These are phyloP conservation scores for Colletotrichum sp. DNA, from an alignment of 2,329 filamentous ascomycete species.

Conservation along the genomic window DNA sequence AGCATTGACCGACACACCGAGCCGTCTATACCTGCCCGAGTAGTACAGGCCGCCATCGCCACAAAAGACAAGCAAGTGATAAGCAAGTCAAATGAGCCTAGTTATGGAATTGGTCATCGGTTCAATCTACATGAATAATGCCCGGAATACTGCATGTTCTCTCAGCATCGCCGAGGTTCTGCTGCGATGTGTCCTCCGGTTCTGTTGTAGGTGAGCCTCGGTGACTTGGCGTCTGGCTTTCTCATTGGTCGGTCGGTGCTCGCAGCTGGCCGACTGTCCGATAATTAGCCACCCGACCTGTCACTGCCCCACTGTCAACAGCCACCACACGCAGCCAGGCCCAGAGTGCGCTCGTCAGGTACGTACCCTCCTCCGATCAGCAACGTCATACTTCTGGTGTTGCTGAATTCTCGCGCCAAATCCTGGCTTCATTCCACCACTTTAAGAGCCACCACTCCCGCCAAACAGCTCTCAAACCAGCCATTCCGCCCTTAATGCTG, in stretches of 20 bases:
- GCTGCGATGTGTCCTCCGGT: conserved; percentile 9
- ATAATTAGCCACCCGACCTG: not conserved
- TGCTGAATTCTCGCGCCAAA: conserved; percentile 11
- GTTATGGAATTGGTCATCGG: not conserved
- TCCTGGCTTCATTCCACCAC: not conserved
- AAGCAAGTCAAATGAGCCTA: not conserved
- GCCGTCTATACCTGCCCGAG: no score
- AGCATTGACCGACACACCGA: not conserved
- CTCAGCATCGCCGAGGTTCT: not conserved
- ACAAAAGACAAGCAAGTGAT: not conserved
- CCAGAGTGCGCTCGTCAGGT: not conserved
- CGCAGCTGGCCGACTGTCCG: not conserved
- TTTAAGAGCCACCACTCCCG: not conserved
- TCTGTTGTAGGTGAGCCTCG: not conserved
- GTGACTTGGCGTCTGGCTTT: not conserved
- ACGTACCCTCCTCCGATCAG: not conserved
- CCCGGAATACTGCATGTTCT: not conserved
- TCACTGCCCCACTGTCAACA: not conserved
- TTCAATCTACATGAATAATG: not conserved
- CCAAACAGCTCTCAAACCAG: not conserved
- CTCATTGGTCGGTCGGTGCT: not conserved
- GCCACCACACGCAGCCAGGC: not conserved
- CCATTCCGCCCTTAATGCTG: conserved; percentile 8
- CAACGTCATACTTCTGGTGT: conserved; percentile 18
- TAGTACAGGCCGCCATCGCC: not conserved